A percentile compares a stretch with the other conserved stretches of the same genome.
phyloP scores from a whole-genome alignment of 1,284 basidiomycete species.

The Grifola frondosa region DNA sequence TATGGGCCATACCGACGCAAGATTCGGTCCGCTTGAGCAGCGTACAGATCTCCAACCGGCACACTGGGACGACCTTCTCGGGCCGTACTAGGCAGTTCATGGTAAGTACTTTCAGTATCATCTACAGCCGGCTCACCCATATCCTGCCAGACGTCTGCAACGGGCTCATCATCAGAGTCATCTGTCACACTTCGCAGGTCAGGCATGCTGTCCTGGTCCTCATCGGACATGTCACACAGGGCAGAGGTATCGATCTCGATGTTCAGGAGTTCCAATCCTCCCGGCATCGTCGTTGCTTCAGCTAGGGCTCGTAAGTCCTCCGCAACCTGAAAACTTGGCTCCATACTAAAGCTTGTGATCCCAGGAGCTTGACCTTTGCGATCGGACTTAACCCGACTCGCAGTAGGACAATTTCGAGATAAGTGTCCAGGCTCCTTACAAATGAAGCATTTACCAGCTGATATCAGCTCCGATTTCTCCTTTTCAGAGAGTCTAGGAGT shows the following conservation, averaged over 20 bases:
- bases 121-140: no score
- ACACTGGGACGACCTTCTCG: neutral
- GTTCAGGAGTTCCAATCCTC: no score
- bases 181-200: neutral
- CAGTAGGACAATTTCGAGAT: constrained; percentile 9
- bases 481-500: constrained; percentile 1
- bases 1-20: neutral
- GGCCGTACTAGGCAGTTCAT: neutral
- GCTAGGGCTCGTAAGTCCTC: neutral
- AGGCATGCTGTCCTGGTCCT: neutral
- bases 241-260: neutral
- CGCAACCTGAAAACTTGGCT: neutral
- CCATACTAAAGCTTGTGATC: constrained; percentile 1
- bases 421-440: constrained; percentile 16
- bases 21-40: neutral
- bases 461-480: constrained; percentile 6
- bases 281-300: neutral
- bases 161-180: neutral
- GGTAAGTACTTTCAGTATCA: neutral
- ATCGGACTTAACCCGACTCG: constrained; percentile 4
- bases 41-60: constrained; percentile 2
- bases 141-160: no score
- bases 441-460: constrained; percentile 13
- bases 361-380: constrained; percentile 13
- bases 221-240: neutral